Conservation (phyloP, 345 rosid genomes). For the Laguncularia racemosa region DNA sequence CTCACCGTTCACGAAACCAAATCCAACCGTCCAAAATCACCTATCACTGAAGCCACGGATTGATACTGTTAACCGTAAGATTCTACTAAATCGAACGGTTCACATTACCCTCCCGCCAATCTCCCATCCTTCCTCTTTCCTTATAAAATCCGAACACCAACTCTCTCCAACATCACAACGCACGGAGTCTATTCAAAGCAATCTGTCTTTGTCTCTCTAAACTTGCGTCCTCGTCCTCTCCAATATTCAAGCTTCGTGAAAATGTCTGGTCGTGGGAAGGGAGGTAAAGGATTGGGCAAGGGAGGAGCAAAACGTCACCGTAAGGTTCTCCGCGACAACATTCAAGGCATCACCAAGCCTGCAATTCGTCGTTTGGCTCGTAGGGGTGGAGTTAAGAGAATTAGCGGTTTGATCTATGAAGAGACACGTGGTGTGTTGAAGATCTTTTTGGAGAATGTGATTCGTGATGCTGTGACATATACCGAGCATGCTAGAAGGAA, state of each 20-base stretch:
- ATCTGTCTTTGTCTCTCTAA: neutral
- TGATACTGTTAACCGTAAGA: neutral
- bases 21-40: slow-evolving; percentile 1
- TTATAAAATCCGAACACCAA: neutral
- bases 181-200: neutral
- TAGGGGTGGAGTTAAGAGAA: slow-evolving; percentile 48
- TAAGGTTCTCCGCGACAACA: slow-evolving; percentile 51
- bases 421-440: slow-evolving; percentile 49
- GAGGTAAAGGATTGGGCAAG: slow-evolving; percentile 55
- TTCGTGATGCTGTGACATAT: slow-evolving; percentile 34
- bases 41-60: neutral
- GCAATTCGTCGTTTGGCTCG: slow-evolving; percentile 46
- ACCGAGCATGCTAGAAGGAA: slow-evolving; percentile 38
- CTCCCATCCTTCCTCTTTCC: neutral
- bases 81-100: neutral
- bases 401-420: slow-evolving; percentile 47
- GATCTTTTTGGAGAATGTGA: slow-evolving; percentile 50
- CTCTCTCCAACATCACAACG: neutral
- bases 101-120: neutral
- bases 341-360: slow-evolving; percentile 49
- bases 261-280: slow-evolving; percentile 60
- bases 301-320: slow-evolving; percentile 56
- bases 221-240: neutral
- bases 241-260: neutral
- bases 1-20: neutral